Base-by-base conservation (phyloP, 805 yeast species). In the Cyberlindnera galapagoensis region DNA sequence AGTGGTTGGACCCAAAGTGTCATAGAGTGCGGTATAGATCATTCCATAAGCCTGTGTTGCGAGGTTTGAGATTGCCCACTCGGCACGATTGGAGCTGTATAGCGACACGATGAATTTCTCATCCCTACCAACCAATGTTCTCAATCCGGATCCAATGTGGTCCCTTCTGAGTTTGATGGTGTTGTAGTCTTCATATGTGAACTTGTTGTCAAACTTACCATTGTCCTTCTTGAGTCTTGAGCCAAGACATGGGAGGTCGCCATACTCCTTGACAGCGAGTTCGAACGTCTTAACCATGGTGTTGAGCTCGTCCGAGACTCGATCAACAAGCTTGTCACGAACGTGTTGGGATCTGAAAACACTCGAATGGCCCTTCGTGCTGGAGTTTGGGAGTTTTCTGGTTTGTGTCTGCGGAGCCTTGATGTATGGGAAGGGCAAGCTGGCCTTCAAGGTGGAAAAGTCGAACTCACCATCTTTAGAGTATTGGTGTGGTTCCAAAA, bases 11-110 rank as follows among this genome's bases (percentile, higher is more conserved):
- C 72, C 72, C 33, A 66, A 43, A 6, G 71, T 64, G 40, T 65
- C 70, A 43, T 67, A 67, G 21, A 66, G 39, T 4, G 67, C 59
- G 2, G 67, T 68, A 28, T 60, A 52, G 9, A 64, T 52, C 30
- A 53, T 67, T 58, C 59, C 63, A 57, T 66, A 72, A n/a, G 68
- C 60, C 18, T 56, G 53, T 40, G 75, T 66, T 1, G 82, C 80
- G 44, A 74, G 47, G 51, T 76, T 80, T 12, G 76, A 48, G 17
- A 76, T 47, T n/a, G 62, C 58, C 83, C 83, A 76, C 49, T 75
- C 79, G 6, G 62, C 49, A 32, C 76, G 55, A 47, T 74, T 74
- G 16, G 58, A 51, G 24, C 74, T 60, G 44, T 65, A 71, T 11
- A 74, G 36, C 5, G 73, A 56, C 21, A 72, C 63, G 20, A 69